Evolutionary conservation across 2,329 filamentous ascomycete species (phyloP), one percentile per base, ranked within the genome.

Genomic region (Parafenestella ontariensis): DNA sequence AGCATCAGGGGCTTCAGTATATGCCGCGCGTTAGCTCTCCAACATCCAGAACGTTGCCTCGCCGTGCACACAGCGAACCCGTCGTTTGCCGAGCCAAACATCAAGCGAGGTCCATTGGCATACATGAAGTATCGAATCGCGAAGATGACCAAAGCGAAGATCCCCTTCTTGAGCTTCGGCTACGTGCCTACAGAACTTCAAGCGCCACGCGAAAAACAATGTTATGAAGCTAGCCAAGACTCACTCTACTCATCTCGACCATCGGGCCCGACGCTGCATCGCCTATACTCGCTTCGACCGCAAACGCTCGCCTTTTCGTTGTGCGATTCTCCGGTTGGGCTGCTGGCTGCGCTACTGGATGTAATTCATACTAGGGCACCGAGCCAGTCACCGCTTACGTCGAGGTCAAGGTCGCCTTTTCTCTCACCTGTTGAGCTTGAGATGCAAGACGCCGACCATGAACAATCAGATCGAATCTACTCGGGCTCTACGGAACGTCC

Each of bases 51-150:
- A 15, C 82, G 79, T 31, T 89, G 87, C 63, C 61, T 87, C 4
- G 87, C 85, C 0, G 78, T 84, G 1, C 86, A 89, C 70, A 79
- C 89, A 3, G 80, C 87, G 37, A 83, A 84, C 10, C 86, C 87
- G 2, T 78, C 82, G 0, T 74, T 89, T 11, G 68, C 69, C 1
- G 68, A 78, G 29, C 87, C 87, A 1, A 81, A 64, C 9, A 59
- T 81, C 0, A 72, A 74, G 17, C 70, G 72, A 1, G 77, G 79
- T 1, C 79, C 81, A 0, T 53, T 80, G 21, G 79, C 78, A 23
- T 88, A 82, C 80, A 59, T 81, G 8, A 86, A 84, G 63, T 87
- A 85, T 78, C 80, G 77, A 1, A 56, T 86, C 20, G 86, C 85
- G 62, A 58, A 69, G 77, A 21, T 77, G 7, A 76, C 72, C 1